These are phyloP conservation scores for Suhomyces tanzawaensis DNA, from an alignment of 805 yeast genomes.

Conservation along the genomic window DNA sequence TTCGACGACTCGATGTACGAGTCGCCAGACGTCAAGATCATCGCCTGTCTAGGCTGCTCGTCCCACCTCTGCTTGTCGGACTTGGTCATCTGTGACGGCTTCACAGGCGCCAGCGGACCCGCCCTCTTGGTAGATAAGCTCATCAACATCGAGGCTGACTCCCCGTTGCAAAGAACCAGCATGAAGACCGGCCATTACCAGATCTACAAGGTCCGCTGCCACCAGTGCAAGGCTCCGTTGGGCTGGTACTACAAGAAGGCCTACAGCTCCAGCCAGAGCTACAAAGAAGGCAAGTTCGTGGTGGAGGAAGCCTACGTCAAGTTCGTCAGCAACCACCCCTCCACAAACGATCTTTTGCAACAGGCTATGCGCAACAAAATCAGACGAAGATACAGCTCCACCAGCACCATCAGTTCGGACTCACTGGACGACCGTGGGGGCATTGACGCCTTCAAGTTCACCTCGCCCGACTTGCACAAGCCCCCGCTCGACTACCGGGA, in stretches of 20 bases:
- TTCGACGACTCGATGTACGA: conserved; percentile 39
- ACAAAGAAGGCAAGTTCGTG: conserved; percentile 46
- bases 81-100: conserved; percentile 37
- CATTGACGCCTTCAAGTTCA: conserved; percentile 4
- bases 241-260: conserved; percentile 45
- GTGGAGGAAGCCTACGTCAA: conserved; percentile 37
- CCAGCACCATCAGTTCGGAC: conserved; percentile 9
- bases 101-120: conserved; percentile 39
- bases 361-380: conserved; percentile 26
- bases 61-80: conserved; percentile 39
- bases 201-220: conserved; percentile 37
- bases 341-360: conserved; percentile 31
- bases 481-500: conserved; percentile 5
- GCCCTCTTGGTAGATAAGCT: conserved; percentile 41
- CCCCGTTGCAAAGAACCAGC: conserved; percentile 27
- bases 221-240: conserved; percentile 33
- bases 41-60: conserved; percentile 40
- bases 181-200: conserved; percentile 42
- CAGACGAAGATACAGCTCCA: conserved; percentile 21
- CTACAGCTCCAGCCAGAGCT: conserved; percentile 32
- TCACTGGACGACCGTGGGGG: conserved; percentile 2
- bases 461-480: background rate
- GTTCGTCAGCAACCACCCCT: conserved; percentile 33
- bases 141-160: conserved; percentile 32
- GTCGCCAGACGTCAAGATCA: conserved; percentile 34